Conservation (phyloP, 2,329 filamentous ascomycete species). For the Capronia coronata region DNA sequence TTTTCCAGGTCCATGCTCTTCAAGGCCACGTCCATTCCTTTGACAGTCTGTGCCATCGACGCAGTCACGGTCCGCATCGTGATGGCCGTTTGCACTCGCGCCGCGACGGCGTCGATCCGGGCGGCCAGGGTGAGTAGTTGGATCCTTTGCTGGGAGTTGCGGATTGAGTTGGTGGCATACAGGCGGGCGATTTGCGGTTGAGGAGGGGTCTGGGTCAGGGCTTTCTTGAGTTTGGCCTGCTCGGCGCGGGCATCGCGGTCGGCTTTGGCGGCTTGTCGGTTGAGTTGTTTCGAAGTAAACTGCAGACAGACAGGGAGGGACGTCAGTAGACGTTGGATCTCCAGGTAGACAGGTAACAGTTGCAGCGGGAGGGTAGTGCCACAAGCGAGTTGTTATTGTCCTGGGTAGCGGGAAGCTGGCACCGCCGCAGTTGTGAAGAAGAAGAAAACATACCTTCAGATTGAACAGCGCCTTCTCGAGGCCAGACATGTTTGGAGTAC, state of each 20-base stretch:
- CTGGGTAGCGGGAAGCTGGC: too few species aligned
- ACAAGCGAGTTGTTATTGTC: too few species aligned
- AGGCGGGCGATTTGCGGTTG: conserved; percentile 47
- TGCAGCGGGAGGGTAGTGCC: neutral
- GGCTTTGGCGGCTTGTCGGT: conserved; percentile 43
- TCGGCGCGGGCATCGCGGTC: conserved; percentile 44
- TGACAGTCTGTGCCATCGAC: conserved; percentile 40
- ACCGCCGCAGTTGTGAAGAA: too few species aligned
- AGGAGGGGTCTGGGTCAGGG: conserved; percentile 40
- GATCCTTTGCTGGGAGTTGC: conserved; percentile 43
- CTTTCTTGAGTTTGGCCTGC: conserved; percentile 44
- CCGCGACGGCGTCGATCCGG: conserved; percentile 45
- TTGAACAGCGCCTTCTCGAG: conserved; percentile 32
- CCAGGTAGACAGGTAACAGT: neutral
- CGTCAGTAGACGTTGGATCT: conserved; percentile 5
- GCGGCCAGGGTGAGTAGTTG: conserved; percentile 42
- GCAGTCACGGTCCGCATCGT: conserved; percentile 43
- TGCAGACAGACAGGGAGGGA: conserved; percentile 24
- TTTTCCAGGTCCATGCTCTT: conserved; percentile 43
- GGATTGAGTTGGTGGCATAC: conserved; percentile 42
- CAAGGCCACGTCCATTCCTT: conserved; percentile 41
- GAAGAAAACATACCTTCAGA: conserved; percentile 30
- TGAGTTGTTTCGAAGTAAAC: conserved; percentile 45
- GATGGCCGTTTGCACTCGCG: conserved; percentile 44
- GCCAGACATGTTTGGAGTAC: conserved; percentile 24